A percentile compares a stretch with the other conserved stretches of the same genome.
phyloP scores from a whole-genome alignment of 208 protist genomes.

The Leishmania turanica region DNA sequence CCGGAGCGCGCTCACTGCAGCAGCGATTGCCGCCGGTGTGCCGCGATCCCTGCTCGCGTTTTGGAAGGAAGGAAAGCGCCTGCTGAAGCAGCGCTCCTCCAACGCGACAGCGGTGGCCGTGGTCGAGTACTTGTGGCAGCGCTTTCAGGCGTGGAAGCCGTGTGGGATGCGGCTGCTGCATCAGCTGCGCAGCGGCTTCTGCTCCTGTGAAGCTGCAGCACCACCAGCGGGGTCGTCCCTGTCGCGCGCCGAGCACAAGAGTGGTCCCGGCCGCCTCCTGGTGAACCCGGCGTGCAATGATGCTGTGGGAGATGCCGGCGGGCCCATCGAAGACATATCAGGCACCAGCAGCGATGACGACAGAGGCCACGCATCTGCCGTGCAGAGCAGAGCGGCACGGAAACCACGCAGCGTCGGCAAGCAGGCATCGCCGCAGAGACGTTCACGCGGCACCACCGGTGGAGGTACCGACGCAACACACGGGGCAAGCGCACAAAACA shows the following conservation, averaged over 20 bases:
- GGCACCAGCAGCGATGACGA: neutral
- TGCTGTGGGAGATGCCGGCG: neutral
- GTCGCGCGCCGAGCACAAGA: neutral
- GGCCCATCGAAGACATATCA: conserved; percentile 2
- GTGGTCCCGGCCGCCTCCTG: neutral
- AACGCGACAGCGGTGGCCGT: conserved; percentile 57
- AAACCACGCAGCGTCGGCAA: neutral
- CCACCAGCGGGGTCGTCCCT: neutral
- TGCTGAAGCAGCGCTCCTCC: conserved; percentile 26
- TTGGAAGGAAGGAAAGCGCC: conserved; percentile 34
- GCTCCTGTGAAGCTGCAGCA: neutral
- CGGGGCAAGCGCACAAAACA: neutral
- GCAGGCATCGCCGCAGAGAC: neutral
- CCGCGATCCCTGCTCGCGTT: neutral
- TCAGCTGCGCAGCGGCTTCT: neutral
- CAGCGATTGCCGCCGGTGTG: neutral
- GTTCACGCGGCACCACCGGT: neutral
- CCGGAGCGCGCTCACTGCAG: neutral
- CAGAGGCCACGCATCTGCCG: neutral
- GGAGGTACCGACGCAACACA: neutral
- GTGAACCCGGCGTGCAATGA: neutral
- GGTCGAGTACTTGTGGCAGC: conserved; percentile 45
- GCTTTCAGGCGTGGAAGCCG: conserved; percentile 37
- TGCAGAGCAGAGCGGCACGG: neutral
- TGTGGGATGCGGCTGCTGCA: conserved; percentile 5